Evolutionary conservation across 1,284 basidiomycete genomes (phyloP), one percentile per base, ranked within the genome.

Genomic region (Puccinia triticina): DNA sequence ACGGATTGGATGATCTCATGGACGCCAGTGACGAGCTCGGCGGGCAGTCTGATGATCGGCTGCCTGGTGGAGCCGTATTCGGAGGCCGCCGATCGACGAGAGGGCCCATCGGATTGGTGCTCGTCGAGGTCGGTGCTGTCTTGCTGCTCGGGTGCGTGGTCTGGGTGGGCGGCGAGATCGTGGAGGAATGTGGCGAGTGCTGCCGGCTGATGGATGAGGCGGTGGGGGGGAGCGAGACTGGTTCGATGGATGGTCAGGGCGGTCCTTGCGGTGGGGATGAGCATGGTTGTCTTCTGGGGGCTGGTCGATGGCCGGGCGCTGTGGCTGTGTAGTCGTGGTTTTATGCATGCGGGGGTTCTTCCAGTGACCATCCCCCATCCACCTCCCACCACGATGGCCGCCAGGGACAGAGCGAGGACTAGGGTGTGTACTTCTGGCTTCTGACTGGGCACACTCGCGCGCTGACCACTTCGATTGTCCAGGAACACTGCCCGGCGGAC

Each of bases 1-100:
- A 82, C 37, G 7, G 80, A 74, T 64, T 82, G 71, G 21, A 82
- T 48, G 57, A 75, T 18, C 29, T 72, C 40, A 26, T 75, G 71
- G n/a, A 82, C 72, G 29, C 59, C 72, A 14, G 74, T 34, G n/a
- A 82, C 18, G 11, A 82, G 59, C 23, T 34, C 26, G 32, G 32
- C 16, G 21, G 80, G 80, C 53, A 82, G 29, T 26, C 26, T 74
- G 59, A 82, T 67, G 57, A 75, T 74, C n/a, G 53, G 40, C 1
- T 66, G 40, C 34, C 80, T 46, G 14, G 71, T 74, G 23, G 71
- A 82, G 32, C 71, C 71, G 34, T 73, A 73, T 21, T 73, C 46
- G 46, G 71, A 73, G 53, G 71, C 46, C 32, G 2, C 21, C 2
- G 71, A 73, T 53, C 71, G 23, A 21, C 71, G 71, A 73, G 71